Base-by-base conservation (phyloP, 148 eudicot species). In the Silene conica region DNA sequence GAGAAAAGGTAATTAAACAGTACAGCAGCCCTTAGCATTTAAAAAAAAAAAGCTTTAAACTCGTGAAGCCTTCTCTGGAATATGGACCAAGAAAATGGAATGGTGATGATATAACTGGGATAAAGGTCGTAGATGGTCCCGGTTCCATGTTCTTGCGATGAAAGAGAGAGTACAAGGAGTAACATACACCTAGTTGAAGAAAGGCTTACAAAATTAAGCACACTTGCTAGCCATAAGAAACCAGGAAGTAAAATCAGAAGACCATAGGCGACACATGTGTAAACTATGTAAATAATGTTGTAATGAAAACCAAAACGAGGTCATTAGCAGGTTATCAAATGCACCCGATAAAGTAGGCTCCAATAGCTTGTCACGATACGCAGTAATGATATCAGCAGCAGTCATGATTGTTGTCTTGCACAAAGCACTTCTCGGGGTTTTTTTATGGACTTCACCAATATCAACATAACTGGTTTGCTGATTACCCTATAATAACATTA, bases 381-480 rank as follows among this genome's bases (percentile, higher is more conserved):
- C 88, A 58, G 73, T 80, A 71, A 90, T 90, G 70, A 92, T 52
- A 86, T 95, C 99, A 41, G 88, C 75, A 54, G 96, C 81, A 80
- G 99, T 90, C 99, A 95, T 95, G 77, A 95, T 90, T 6, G 99
- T 82, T 20, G 97, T 95, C 84, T 95, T 95, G 82, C 87, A 83
- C 75, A 95, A 72, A 61, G 99, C 97, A 90, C 99, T 95, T 85
- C 99, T 90, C 19, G 99, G 99, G 57, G n/a, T n/a, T 92, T 95
- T 86, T 95, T 92, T 86, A 92, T 90, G 57, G 96, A 76, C 83
- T 92, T 95, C 80, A 92, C 94, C 82, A 89, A 54, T 75, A 89
- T 85, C 65, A 77, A 38, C 83, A 89, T 71, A 62, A 95, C 91
- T 38, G 85, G 88, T 25, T 89, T 97, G 78, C 99, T 95, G 84